phyloP scores from a whole-genome alignment of 352 stramenopile genomes.

The Phytopythium kandeliae region DNA sequence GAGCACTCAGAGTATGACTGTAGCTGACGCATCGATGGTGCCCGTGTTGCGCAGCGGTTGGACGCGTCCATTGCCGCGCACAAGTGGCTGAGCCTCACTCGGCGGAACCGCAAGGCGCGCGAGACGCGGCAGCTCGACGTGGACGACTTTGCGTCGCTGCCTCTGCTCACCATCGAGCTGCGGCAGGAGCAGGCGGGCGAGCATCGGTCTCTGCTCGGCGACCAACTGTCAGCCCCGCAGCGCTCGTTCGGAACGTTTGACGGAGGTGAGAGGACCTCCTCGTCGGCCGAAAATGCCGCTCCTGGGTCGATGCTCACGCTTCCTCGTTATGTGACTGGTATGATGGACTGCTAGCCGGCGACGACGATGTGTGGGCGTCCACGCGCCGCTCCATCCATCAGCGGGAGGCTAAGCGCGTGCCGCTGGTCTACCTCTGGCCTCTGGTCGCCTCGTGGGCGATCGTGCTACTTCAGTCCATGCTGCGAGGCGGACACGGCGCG shows the following conservation, averaged over 20 bases:
- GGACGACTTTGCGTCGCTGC: conserved; percentile 58
- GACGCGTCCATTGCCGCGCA: conserved; percentile 51
- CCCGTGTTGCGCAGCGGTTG: too few species aligned
- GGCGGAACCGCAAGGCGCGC: conserved; percentile 45
- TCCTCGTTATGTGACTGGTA: not conserved
- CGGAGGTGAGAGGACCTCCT: not conserved
- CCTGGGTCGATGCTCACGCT: not conserved
- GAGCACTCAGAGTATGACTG: too few species aligned
- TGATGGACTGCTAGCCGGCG: not conserved
- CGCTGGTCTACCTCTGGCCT: conserved; percentile 45
- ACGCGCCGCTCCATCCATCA: conserved; percentile 42
- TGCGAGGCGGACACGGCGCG: conserved; percentile 65
- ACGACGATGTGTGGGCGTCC: conserved; percentile 31
- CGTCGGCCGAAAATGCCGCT: not conserved
- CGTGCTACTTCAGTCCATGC: conserved; percentile 60
- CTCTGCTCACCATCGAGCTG: conserved; percentile 18
- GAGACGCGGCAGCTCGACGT: conserved; percentile 41
- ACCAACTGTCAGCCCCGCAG: not conserved
- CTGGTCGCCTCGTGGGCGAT: conserved; percentile 66
- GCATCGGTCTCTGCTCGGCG: conserved; percentile 4
- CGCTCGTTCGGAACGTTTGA: conserved; percentile 1
- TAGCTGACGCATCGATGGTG: too few species aligned
- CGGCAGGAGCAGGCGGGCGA: conserved; percentile 8
- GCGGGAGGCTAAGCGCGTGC: conserved; percentile 45
- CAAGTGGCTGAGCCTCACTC: conserved; percentile 59